Base-by-base conservation (phyloP, 2,329 filamentous ascomycete species). In the Fusarium virguliforme region DNA sequence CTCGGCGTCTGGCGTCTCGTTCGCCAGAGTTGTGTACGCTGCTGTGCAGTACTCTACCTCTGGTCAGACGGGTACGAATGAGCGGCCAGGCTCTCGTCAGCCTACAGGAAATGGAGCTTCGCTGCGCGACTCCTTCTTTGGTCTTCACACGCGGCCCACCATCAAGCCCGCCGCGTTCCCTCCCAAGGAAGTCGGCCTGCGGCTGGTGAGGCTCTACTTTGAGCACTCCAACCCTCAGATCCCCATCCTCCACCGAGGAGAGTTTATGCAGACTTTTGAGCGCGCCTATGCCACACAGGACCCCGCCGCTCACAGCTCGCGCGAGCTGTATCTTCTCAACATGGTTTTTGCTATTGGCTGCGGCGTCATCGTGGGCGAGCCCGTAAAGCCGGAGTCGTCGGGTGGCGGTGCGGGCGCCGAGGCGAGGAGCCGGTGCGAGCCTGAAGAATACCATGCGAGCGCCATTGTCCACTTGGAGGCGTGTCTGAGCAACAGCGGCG, bases 311-410 rank as follows among this genome's bases (percentile, higher is more conserved):
- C 87, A 92, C 28, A 92, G 92, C 2, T 89, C 94, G 5, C 88
- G 92, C 60, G 94, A 97, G 80, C 86, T 96, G n/a, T 98, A 98
- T 81, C 89, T 97, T 83, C 86, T 98, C 69, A 98, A 98, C 81
- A 98, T 98, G 82, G 95, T 98, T 26, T 98, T 97, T 82, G 95
- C 95, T 13, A 98, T 98, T 75, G 96, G 96, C 7, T 92, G 93
- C 18, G 95, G 94, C 18, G 97, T 98, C 74, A 97, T 98, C 71
- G 90, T 97, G 73, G 93, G 88, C 69, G 84, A 92, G 80, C 83
- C 83, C 76, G 75, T 88, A 80, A 80, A 88, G 78, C 80, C 87
- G 8, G 82, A 84, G 50, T 79, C 83, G 46, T 75, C 80, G 30
- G 80, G 78, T 3, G 77, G 81, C 3, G 77, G 81, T 46, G 68